Conservation (phyloP, 2,329 filamentous ascomycete genomes). For the Mollisia scopiformis region DNA sequence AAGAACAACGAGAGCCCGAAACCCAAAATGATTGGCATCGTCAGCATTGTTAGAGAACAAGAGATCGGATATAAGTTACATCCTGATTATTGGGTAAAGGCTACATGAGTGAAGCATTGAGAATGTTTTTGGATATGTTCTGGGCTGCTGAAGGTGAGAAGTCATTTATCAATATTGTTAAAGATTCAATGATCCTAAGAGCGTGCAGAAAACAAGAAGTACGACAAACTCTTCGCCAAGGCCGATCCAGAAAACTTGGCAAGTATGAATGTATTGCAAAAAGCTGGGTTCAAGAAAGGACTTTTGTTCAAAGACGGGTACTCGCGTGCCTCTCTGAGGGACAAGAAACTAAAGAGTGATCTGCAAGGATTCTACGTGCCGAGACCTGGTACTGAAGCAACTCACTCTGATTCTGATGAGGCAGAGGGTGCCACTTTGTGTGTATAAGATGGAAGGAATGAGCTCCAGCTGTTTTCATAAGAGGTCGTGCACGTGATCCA, state of each 20-base stretch:
- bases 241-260: slow-evolving; percentile 26
- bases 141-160: slow-evolving; percentile 20
- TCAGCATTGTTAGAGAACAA: slow-evolving; percentile 13
- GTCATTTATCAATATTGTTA: no score
- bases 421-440: background rate
- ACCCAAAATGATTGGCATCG: slow-evolving; percentile 18
- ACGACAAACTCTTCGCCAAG: slow-evolving; percentile 15
- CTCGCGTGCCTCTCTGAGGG: slow-evolving; percentile 1
- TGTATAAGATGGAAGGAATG: no score
- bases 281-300: slow-evolving; percentile 24
- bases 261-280: slow-evolving; percentile 26
- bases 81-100: slow-evolving; percentile 20
- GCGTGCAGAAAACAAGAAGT: slow-evolving; percentile 16
- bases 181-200: no score
- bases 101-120: slow-evolving; percentile 26
- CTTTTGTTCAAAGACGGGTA: slow-evolving; percentile 14
- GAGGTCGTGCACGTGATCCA: no score
- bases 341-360: slow-evolving; percentile 12
- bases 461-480: no score
- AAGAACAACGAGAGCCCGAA: background rate
- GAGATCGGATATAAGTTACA: slow-evolving; percentile 20
- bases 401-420: background rate
- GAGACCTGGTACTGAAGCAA: slow-evolving; percentile 6
- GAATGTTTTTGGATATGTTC: slow-evolving; percentile 20
- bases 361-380: slow-evolving; percentile 18